Conservation (phyloP, 179 eudicot species). For the Amaranthus tricolor region DNA sequence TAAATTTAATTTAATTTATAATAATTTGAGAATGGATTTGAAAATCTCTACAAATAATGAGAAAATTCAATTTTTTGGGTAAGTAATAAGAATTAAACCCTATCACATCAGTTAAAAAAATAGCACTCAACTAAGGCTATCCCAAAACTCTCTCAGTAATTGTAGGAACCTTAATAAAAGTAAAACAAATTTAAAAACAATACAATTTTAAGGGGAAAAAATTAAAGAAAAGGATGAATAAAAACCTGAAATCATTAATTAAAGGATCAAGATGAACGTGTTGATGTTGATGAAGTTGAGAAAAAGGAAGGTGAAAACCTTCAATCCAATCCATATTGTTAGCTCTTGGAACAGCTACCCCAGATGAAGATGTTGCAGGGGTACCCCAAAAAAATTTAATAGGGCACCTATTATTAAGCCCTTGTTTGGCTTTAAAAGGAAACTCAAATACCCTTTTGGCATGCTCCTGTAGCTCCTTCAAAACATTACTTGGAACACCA, state of each 20-base stretch:
- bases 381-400: slow-evolving; percentile 72
- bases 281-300: slow-evolving; percentile 20
- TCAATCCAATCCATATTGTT: slow-evolving; percentile 57
- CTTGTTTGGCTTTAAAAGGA: slow-evolving; percentile 49
- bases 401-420: slow-evolving; percentile 20
- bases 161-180: too few relatives aligned
- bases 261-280: slow-evolving; percentile 28
- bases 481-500: slow-evolving; percentile 51
- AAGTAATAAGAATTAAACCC: too few relatives aligned
- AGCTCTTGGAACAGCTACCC: slow-evolving; percentile 29
- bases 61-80: too few relatives aligned
- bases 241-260: slow-evolving; percentile 50
- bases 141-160: too few relatives aligned
- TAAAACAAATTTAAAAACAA: too few relatives aligned
- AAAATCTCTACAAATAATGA: too few relatives aligned
- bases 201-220: too few relatives aligned
- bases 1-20: too few relatives aligned
- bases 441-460: slow-evolving; percentile 39
- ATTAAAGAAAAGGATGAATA: neutral
- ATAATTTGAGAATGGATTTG: too few relatives aligned
- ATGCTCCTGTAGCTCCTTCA: slow-evolving; percentile 32
- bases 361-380: slow-evolving; percentile 50
- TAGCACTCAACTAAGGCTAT: too few relatives aligned
- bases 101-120: too few relatives aligned
- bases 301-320: slow-evolving; percentile 48